Base-by-base conservation (phyloP, 2,329 filamentous ascomycete species). In the Ceratocystis albifundus region DNA sequence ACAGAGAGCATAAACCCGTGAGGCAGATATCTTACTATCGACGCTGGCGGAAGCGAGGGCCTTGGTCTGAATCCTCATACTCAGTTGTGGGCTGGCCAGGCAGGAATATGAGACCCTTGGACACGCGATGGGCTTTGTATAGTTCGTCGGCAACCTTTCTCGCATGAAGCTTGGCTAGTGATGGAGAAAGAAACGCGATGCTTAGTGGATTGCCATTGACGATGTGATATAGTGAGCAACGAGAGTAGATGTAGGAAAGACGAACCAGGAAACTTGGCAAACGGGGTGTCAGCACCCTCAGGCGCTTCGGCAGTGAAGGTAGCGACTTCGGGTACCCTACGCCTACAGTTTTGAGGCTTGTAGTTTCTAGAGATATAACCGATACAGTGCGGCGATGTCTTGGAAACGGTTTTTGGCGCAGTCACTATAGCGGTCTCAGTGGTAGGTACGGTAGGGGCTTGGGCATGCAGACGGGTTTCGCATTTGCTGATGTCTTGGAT, bases 11-110 rank as follows among this genome's bases (percentile, higher is more conserved):
- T 41, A 41, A 41, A 1, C 36, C 28, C 28, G 4, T 59, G 55
- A 41, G 25, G 55, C 7, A n/a, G 7, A 4, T 59, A 36, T 73
- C 80, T 67, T 76, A 84, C 82, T 85, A 84, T 75, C 82, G 77
- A 50, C 82, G 77, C 71, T 85, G 83, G 57, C 82, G 78, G 69
- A 85, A 84, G 50, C 76, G 74, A 25, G 79, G 80, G 0, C 79
- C 79, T 74, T 81, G 80, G 70, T 85, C 83, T 7, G 83, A 84
- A 74, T 85, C 80, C 70, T 84, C 82, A 70, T 79, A 84, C n/a
- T 75, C 74, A 20, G 74, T 73, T 32, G 80, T 78, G 1, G 77
- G 73, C 70, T 82, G 78, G 25, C 83, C 83, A 0, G 80, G 80
- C 17, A 85, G 76, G 71, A 79, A 85, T 71, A 85, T 77, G 71